phyloP scores from a whole-genome alignment of 345 rosid species.

The Bruguiera parviflora region DNA sequence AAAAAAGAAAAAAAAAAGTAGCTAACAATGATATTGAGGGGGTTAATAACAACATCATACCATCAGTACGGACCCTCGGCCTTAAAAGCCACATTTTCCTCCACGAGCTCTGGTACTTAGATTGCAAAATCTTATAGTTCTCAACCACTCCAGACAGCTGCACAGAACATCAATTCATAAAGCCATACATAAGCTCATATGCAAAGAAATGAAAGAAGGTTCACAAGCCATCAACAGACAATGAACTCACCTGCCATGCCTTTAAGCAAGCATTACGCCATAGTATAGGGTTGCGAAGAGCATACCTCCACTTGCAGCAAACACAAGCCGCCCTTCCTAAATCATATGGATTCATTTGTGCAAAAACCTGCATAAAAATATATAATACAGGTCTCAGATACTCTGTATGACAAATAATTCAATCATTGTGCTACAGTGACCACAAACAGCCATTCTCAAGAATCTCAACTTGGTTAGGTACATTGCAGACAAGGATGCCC shows the following conservation, averaged over 20 bases:
- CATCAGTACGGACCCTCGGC: constrained; percentile 92
- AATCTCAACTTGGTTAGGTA: neutral
- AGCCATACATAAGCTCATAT: constrained; percentile 2
- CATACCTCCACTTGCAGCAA: constrained; percentile 90
- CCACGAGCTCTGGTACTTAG: constrained; percentile 84
- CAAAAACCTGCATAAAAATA: constrained; percentile 60
- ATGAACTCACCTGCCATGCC: constrained; percentile 72
- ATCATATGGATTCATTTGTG: constrained; percentile 76
- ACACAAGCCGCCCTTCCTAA: constrained; percentile 86
- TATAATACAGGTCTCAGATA: neutral
- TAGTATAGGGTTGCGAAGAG: constrained; percentile 79
- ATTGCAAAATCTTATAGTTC: constrained; percentile 75
- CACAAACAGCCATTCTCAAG: neutral
- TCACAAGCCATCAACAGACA: neutral
- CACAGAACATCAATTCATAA: constrained; percentile 12
- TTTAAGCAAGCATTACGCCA: constrained; percentile 95
- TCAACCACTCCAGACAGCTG: constrained; percentile 75
- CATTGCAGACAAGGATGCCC: neutral
- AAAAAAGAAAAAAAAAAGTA: constrained; percentile 5
- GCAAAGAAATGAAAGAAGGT: constrained; percentile 6
- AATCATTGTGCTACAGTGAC: neutral
- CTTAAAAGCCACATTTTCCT: constrained; percentile 97
- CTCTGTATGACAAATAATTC: neutral
- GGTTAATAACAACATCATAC: constrained; percentile 31
- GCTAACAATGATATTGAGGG: neutral